These are phyloP conservation scores for Xerocomellus chrysenteron DNA, from an alignment of 768 basidiomycete species.

Conservation along the genomic window DNA sequence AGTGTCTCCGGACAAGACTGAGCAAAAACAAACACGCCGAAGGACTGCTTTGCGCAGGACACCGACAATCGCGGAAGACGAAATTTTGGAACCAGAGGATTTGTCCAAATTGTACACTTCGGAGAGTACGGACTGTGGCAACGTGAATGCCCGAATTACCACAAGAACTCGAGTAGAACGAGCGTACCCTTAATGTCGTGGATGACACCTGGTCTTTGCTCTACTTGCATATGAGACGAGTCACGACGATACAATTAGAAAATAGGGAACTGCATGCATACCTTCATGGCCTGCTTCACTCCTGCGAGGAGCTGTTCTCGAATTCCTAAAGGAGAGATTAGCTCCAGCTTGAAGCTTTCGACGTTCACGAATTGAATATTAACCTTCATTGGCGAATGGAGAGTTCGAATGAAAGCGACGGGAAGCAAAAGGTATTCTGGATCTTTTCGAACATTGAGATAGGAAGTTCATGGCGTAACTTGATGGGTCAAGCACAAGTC, in stretches of 20 bases:
- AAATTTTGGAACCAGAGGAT: conserved; percentile 39
- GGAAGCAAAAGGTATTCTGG: background rate
- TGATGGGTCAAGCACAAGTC: too few relatives aligned
- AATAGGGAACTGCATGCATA: conserved; percentile 24
- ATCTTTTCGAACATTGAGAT: conserved; percentile 12
- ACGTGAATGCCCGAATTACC: background rate
- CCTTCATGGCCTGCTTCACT: conserved; percentile 72
- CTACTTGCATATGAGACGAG: conserved; percentile 35
- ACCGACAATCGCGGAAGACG: conserved; percentile 47
- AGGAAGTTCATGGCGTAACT: conserved; percentile 11
- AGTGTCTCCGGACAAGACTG: background rate
- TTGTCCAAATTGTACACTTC: conserved; percentile 73
- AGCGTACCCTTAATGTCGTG: conserved; percentile 55
- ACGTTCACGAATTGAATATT: background rate
- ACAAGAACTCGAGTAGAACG: background rate
- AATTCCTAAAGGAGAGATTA: conserved; percentile 40
- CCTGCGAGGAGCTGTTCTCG: conserved; percentile 50
- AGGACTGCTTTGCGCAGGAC: conserved; percentile 58
- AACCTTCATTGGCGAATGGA: conserved; percentile 23
- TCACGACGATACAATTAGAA: background rate
- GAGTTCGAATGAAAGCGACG: conserved; percentile 14
- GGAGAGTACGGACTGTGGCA: conserved; percentile 58
- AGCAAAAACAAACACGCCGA: conserved; percentile 51
- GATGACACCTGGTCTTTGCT: conserved; percentile 55
- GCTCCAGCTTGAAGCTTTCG: background rate